Base-by-base conservation (phyloP, 176 grass and related monocot genomes). In the Panicum miliaceum region DNA sequence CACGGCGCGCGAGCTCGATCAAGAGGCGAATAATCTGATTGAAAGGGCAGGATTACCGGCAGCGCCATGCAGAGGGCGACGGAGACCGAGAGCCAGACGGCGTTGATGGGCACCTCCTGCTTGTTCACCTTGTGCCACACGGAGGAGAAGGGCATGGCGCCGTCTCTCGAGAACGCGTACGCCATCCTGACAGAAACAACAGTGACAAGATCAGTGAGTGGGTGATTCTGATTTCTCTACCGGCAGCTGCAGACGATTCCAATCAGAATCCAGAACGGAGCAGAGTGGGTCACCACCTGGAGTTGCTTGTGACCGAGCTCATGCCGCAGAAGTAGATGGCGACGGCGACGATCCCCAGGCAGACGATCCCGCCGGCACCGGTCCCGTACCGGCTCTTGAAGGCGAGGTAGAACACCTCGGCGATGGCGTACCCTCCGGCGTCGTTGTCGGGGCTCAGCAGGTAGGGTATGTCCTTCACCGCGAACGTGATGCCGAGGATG, bases 81-180 rank as follows among this genome's bases (percentile, higher is more conserved):
- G 40, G 90, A 75, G 2, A 84, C 91, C 15, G 93, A 93, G 52
- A 98, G 91, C 93, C 96, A 98, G 87, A 96, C 93, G 11, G 93
- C 96, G 90, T 94, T 98, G 76, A 94, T 76, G 0, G 96, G 95
- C 40, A 98, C 91, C 12, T 95, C 96, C 27, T 92, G 84, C 25
- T 63, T 81, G 91, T 98, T 98, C 10, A 98, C 91, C 88, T 85
- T 95, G 81, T 98, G 93, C 96, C 96, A 98, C 0, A 98, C 76
- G 3, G 87, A 74, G 10, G 96, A 98, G 56, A 95, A 78, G 37
- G 96, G 93, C 91, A 98, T 98, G 43, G 93, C 96, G n/a, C 96
- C 96, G 45, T 98, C 96, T 84, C 96, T 90, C 2, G 96, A 98
- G 87, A 98, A 98, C 27, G 96, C 96, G 11, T 98, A 98, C 0